phyloP scores from a whole-genome alignment of 2,329 filamentous ascomycete genomes.

The Botryotinia narcissicola region DNA sequence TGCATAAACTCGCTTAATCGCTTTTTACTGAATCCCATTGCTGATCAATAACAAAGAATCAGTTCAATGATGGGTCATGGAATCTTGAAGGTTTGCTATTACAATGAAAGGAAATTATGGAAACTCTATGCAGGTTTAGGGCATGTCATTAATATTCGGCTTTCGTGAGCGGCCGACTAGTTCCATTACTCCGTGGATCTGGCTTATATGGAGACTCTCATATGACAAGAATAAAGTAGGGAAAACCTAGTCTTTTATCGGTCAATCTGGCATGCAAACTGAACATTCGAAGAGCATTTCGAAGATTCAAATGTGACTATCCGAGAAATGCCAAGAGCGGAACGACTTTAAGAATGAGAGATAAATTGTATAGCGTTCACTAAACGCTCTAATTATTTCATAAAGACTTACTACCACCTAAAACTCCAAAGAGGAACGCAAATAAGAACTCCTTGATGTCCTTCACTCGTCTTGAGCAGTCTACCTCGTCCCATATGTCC shows the following conservation, averaged over 20 bases:
- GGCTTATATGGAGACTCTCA: neutral
- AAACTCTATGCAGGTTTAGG: neutral
- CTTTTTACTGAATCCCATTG: no score
- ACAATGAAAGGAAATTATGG: neutral
- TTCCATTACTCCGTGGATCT: no score
- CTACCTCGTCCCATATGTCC: slow-evolving; percentile 2
- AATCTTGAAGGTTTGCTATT: neutral
- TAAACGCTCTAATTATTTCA: neutral
- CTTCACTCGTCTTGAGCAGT: neutral
- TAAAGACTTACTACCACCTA: neutral
- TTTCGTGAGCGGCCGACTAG: no score
- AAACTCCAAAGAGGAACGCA: neutral
- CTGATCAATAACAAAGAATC: neutral
- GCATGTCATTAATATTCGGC: no score
- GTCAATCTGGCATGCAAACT: neutral
- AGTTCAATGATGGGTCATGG: neutral
- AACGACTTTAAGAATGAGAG: neutral
- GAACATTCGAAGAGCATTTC: neutral
- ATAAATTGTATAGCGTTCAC: neutral
- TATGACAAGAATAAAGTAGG: neutral
- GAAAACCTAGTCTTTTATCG: neutral
- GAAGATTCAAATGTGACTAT: neutral
- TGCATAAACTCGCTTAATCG: no score
- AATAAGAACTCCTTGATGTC: slow-evolving; percentile 13
- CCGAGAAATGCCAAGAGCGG: neutral